Evolutionary conservation across 495 filamentous ascomycete species (phyloP).

Genomic region (Oleoguttula mirabilis): DNA sequence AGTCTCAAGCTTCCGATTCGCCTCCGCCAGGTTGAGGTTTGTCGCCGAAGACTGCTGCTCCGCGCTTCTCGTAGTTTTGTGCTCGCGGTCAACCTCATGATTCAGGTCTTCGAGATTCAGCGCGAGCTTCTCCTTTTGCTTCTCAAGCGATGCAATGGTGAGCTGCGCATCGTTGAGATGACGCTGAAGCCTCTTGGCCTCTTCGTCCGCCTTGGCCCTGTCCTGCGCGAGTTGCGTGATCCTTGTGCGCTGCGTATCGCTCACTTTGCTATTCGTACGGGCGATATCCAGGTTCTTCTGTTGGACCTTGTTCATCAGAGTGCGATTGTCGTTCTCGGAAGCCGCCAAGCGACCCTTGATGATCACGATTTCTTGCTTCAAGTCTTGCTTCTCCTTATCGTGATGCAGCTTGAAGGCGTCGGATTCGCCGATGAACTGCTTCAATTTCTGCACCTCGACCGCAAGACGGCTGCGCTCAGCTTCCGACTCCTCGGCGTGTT

Average conservation of each 20-base stretch:
- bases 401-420: constrained; percentile 75
- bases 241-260: constrained; percentile 71
- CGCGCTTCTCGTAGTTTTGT: constrained; percentile 79
- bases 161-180: constrained; percentile 83
- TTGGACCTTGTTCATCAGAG: constrained; percentile 88
- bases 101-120: constrained; percentile 85
- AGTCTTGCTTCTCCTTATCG: constrained; percentile 84
- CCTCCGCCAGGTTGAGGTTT: constrained; percentile 75
- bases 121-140: constrained; percentile 89
- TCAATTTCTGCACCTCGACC: constrained; percentile 65
- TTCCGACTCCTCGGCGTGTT: constrained; percentile 60
- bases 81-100: constrained; percentile 82
- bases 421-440: constrained; percentile 72
- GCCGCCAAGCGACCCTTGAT: constrained; percentile 81
- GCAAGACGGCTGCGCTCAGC: constrained; percentile 62
- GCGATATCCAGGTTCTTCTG: constrained; percentile 97
- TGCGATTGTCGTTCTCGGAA: constrained; percentile 95
- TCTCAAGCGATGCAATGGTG: constrained; percentile 74
- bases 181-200: constrained; percentile 65
- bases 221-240: constrained; percentile 67
- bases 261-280: constrained; percentile 73
- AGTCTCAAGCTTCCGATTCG: constrained; percentile 77
- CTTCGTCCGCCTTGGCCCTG: constrained; percentile 72
- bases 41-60: constrained; percentile 80
- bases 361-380: constrained; percentile 85